Percentiles rank a stretch among this genome's conserved stretches.
phyloP scores from a whole-genome alignment of 106 monocot genomes.

The Apostasia ramifera region DNA sequence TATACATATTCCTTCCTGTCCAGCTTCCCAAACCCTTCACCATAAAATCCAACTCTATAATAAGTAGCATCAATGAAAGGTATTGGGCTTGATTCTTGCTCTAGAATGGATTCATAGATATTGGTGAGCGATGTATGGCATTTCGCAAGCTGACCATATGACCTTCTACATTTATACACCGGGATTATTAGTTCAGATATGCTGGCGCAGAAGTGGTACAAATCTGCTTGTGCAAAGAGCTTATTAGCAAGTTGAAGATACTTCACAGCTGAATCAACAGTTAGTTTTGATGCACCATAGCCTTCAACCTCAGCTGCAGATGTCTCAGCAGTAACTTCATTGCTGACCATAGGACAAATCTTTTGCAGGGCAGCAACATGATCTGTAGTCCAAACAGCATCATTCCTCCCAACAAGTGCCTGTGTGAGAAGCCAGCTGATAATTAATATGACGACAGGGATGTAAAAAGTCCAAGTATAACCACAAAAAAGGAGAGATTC shows the following conservation, averaged over 20 bases:
- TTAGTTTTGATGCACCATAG: constrained; percentile 97
- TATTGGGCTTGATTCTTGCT: constrained; percentile 91
- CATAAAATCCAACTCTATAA: constrained; percentile 93
- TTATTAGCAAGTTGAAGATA: constrained; percentile 96
- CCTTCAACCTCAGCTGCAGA: constrained; percentile 99
- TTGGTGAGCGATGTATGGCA: constrained; percentile 90
- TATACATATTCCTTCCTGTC: constrained; percentile 85
- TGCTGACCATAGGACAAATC: constrained; percentile 90
- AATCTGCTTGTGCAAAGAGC: constrained; percentile 90
- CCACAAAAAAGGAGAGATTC: too few relatives aligned
- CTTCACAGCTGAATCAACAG: constrained; percentile 94
- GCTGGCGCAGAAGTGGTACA: constrained; percentile 87
- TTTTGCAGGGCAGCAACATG: constrained; percentile 76
- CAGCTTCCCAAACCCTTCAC: constrained; percentile 79
- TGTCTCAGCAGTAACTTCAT: constrained; percentile 60
- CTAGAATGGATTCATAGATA: constrained; percentile 90
- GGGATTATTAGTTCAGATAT: constrained; percentile 97
- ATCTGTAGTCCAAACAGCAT: constrained; percentile 90
- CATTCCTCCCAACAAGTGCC: constrained; percentile 97
- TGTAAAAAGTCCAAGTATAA: background rate
- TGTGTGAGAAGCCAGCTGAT: constrained; percentile 10
- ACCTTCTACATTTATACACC: constrained; percentile 86
- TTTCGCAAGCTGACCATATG: constrained; percentile 85
- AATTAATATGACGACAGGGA: background rate
- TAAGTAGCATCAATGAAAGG: constrained; percentile 97